Base-by-base conservation (phyloP, 352 stramenopile species). In the Lagenidium giganteum region DNA sequence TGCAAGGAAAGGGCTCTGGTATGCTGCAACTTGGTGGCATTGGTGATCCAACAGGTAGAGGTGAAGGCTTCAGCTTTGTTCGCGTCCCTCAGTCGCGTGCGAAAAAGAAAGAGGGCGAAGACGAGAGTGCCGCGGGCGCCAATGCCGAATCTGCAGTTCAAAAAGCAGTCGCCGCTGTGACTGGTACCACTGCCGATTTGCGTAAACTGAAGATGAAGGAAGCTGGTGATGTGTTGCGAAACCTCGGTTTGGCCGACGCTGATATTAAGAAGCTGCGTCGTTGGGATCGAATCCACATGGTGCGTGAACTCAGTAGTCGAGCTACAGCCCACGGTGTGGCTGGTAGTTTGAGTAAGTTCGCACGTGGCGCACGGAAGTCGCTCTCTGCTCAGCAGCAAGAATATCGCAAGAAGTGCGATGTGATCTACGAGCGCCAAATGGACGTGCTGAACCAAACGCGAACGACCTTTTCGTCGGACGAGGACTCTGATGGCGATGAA, bases 351-450 rank as follows among this genome's bases (percentile, higher is more conserved):
- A 78, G 62, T 25, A 87, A 87, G 51, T 87, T 84, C 26, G 72
- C 70, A 20, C 71, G 75, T 63, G 75, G 75, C 25, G 75, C 71
- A 6, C 67, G 75, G 20, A 87, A 87, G 48, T 83, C 71, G 17
- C 61, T 85, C n/a, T 88, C 74, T 14, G 77, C 75, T 8, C 80
- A 93, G 40, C 77, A 90, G 47, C 77, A 93, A 64, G 80, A 88
- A 43, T 93, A 93, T 39, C 77, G 73, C 13, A 83, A 83, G 43
- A 86, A 88, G 49, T 93, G 80, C 49, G 77, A 93, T 46, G 71
- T 81, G 43, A 87, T 89, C 36, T 93, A 93, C 52, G 68, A 85
- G 57, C 70, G 74, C 6, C 80, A 93, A 57, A 86, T 93, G 65
- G 69, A 90, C 53, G 78, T 91, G 13, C 47, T 93, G 23, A 85